Evolutionary conservation across 129 eudicot species (phyloP).

Genomic region (Escallonia rubra): DNA sequence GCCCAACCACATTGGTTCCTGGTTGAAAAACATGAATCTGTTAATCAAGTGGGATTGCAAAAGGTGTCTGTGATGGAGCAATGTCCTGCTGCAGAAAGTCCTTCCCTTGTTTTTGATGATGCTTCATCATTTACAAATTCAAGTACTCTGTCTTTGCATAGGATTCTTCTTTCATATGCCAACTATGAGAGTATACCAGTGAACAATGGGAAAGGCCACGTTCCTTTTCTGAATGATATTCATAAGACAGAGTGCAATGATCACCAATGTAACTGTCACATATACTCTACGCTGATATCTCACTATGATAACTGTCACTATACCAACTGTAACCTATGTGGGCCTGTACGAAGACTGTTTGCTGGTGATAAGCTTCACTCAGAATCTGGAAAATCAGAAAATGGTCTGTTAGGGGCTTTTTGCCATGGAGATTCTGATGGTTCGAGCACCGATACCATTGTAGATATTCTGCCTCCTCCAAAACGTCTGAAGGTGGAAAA

Average conservation of each 20-base stretch:
- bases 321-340: constrained; percentile 40
- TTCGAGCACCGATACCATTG: constrained; percentile 15
- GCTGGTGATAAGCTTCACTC: constrained; percentile 15
- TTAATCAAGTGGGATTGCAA: neutral
- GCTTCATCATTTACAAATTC: constrained; percentile 10
- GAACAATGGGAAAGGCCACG: constrained; percentile 19
- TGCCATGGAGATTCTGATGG: constrained; percentile 2
- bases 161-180: constrained; percentile 37
- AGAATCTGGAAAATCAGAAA: constrained; percentile 30
- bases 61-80: constrained; percentile 1
- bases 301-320: constrained; percentile 53
- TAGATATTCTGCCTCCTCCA: constrained; percentile 24
- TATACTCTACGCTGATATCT: constrained; percentile 23
- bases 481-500: constrained; percentile 48
- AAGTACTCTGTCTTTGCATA: constrained; percentile 1
- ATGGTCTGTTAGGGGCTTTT: constrained; percentile 15
- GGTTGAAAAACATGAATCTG: neutral
- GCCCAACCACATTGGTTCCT: constrained; percentile 13
- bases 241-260: constrained; percentile 46
- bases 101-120: constrained; percentile 2
- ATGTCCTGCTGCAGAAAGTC: constrained; percentile 6
- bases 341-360: constrained; percentile 28
- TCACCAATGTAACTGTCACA: constrained; percentile 41
- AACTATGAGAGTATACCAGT: constrained; percentile 32
- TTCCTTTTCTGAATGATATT: constrained; percentile 33